phyloP scores from a whole-genome alignment of 805 yeast species.

The Pichia thaimueangensis region DNA sequence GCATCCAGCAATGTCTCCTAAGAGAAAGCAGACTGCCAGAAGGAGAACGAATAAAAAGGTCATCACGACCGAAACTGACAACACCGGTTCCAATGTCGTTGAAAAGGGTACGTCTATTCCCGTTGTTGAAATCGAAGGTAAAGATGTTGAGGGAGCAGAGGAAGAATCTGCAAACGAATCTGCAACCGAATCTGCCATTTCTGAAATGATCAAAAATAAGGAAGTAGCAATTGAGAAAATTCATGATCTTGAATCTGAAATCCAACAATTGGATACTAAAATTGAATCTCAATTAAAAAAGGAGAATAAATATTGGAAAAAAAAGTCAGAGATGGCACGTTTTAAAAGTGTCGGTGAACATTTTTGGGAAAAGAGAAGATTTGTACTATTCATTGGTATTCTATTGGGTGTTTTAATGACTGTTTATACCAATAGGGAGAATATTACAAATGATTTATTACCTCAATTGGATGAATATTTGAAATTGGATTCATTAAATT shows the following conservation, averaged over 20 bases:
- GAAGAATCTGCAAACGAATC: background rate
- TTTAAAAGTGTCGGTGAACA: constrained; percentile 8
- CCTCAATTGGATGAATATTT: constrained; percentile 45
- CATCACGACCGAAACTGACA: no score
- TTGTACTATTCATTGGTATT: constrained; percentile 50
- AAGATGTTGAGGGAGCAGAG: background rate
- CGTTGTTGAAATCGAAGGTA: background rate
- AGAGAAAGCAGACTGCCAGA: no score
- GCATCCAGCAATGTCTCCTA: no score
- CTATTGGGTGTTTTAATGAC: constrained; percentile 63
- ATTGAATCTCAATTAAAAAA: constrained; percentile 3
- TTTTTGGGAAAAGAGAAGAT: constrained; percentile 17
- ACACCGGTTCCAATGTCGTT: no score
- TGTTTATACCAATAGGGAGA: constrained; percentile 44
- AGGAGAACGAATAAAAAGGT: no score
- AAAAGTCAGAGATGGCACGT: background rate
- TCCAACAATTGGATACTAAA: constrained; percentile 3
- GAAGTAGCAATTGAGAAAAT: constrained; percentile 3
- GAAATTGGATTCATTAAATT: constrained; percentile 47
- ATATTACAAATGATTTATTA: constrained; percentile 35
- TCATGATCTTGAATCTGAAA: constrained; percentile 8
- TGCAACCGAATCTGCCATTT: no score
- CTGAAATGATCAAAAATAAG: constrained; percentile 6
- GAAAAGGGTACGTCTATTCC: no score
- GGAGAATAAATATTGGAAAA: background rate